Conservation (phyloP, 208 protist genomes). For the Tritrichomonas musculus region DNA sequence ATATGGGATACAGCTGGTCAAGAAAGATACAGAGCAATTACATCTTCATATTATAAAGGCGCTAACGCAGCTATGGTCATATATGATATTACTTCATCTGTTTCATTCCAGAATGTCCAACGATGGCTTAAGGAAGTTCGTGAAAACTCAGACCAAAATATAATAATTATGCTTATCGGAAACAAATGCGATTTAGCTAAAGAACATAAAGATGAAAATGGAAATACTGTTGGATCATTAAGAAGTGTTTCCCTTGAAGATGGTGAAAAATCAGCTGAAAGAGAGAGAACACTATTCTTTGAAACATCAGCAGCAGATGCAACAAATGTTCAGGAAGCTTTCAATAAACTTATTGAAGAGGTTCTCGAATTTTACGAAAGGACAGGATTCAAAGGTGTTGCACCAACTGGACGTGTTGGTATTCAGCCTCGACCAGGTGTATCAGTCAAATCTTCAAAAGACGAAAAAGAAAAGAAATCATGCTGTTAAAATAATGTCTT, state of each 20-base stretch:
- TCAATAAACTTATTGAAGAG: slow-evolving; percentile 50
- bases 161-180: slow-evolving; percentile 92
- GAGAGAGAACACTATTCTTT: slow-evolving; percentile 77
- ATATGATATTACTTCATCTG: slow-evolving; percentile 31
- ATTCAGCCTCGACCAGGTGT: background rate
- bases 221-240: no score
- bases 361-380: background rate
- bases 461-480: background rate
- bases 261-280: slow-evolving; percentile 40
- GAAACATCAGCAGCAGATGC: slow-evolving; percentile 94
- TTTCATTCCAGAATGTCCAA: slow-evolving; percentile 87
- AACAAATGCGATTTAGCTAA: slow-evolving; percentile 87
- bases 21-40: slow-evolving; percentile 42
- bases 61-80: slow-evolving; percentile 19
- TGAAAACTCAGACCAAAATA: slow-evolving; percentile 75
- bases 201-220: no score
- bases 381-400: background rate
- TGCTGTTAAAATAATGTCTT: background rate
- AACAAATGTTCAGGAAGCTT: slow-evolving; percentile 95
- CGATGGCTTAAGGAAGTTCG: slow-evolving; percentile 94
- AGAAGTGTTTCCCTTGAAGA: slow-evolving; percentile 42
- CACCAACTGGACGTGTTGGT: background rate
- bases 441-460: background rate
- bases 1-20: slow-evolving; percentile 49
- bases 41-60: slow-evolving; percentile 42